Evolutionary conservation across 148 eudicot genomes (phyloP), one percentile per base, ranked within the genome.

Genomic region (Vaccinium macrocarpon): DNA sequence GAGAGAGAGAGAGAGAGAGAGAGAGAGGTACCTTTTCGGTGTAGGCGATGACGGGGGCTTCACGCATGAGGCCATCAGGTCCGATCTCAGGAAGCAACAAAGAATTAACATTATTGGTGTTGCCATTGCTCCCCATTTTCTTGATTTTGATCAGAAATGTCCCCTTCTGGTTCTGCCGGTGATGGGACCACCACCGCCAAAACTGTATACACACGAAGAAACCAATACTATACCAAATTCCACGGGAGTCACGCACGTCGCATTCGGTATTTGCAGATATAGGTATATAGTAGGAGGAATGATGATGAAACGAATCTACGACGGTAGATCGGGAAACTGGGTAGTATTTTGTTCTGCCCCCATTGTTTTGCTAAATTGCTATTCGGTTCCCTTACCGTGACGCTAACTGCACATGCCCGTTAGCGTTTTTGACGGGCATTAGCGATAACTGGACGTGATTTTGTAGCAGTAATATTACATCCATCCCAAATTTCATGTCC

Each of bases 1-100:
- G 68, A 2, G 46, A 5, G 46, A 5, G 46, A 42, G 46, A 2
- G 46, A 5, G 46, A 5, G 46, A 42, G 46, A 42, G 7, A 42
- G 46, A 42, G 46, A 42, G 46, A 56, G 68, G 66, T 70, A 94
- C 99, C 94, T 91, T 91, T 85, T 93, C 99, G 81, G 99, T 96
- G 91, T 96, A 93, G 81, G 99, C 94, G 70, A 96, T 93, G 87
- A 92, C 88, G 3, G 98, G 94, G 78, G 94, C 89, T 87, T 96
- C 99, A 21, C 94, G 88, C 27, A 88, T 74, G 74, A 96, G 91
- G 71, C 98, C 98, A 73, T 96, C 98, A 49, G 99, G 91, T 52
- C 95, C 98, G 84, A 96, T 93, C 90, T 93, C 98, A 27, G 94
- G 85, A 23, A 82, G 71, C 79, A 92, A 75, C 56, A 89, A 70